Conservation (phyloP, 1,139 yeast genomes). For the Diutina sp. region DNA sequence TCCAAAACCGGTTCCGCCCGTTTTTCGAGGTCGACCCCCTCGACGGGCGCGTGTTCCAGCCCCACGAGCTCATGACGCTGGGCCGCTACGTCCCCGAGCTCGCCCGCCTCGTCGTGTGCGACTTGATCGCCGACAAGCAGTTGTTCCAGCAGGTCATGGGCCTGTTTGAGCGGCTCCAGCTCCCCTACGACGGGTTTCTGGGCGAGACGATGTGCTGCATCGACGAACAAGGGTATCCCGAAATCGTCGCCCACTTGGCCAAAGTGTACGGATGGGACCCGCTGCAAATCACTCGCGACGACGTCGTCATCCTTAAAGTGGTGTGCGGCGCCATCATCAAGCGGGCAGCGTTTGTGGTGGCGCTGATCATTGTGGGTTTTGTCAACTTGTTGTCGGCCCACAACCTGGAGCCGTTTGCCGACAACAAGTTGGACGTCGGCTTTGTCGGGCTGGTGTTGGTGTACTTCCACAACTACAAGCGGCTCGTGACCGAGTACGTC, state of each 20-base stretch:
- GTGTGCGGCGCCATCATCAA: conserved; percentile 18
- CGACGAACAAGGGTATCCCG: conserved; percentile 16
- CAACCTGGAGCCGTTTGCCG: conserved; percentile 10
- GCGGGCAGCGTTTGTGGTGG: conserved; percentile 30
- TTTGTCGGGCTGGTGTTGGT: conserved; percentile 31
- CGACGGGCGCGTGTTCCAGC: conserved; percentile 32
- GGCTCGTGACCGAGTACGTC: conserved; percentile 16
- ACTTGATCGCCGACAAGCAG: conserved; percentile 12
- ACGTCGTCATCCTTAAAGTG: conserved; percentile 15
- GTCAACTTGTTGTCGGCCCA: conserved; percentile 22
- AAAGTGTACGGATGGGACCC: conserved; percentile 13
- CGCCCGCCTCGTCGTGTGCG: conserved; percentile 27
- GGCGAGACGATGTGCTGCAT: conserved; percentile 28
- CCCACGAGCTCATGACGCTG: conserved; percentile 39
- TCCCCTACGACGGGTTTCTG: conserved; percentile 23
- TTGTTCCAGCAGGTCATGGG: neutral
- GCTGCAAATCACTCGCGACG: conserved; percentile 11
- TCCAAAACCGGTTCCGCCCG: conserved; percentile 13
- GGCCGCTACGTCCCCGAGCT: conserved; percentile 48
- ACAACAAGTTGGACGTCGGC: conserved; percentile 19
- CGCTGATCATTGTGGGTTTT: conserved; percentile 22
- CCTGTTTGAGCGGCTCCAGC: neutral
- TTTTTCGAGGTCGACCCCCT: conserved; percentile 21
- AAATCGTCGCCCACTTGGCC: conserved; percentile 12
- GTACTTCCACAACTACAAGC: conserved; percentile 23